Percentiles rank a stretch among this genome's conserved stretches.
Conservation (phyloP, 1,284 basidiomycete species). For the Ustilago loliicola region DNA sequence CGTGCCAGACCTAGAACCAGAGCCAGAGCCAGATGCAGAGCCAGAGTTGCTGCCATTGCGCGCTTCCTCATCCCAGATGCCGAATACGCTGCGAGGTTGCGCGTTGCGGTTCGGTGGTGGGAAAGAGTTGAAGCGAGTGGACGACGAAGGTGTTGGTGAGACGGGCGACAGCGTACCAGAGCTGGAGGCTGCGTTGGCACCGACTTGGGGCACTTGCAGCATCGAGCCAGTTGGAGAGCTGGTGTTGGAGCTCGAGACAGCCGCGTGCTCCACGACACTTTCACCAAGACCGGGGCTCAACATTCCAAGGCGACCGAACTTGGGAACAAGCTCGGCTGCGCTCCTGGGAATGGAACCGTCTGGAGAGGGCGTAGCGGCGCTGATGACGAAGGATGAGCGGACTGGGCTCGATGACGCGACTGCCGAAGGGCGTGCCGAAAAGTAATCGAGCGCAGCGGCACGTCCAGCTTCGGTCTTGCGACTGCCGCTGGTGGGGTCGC, state of each 20-base stretch:
- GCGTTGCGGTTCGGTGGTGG: conserved; percentile 51
- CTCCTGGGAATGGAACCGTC: conserved; percentile 45
- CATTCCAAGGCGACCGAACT: conserved; percentile 60
- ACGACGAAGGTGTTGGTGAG: conserved; percentile 12
- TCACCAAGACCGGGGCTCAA: conserved; percentile 61
- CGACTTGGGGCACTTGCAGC: conserved; percentile 40
- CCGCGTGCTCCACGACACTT: conserved; percentile 53
- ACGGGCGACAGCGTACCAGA: conserved; percentile 9
- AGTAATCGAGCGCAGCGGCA: conserved; percentile 65
- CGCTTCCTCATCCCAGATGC: conserved; percentile 38
- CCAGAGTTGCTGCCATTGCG: conserved; percentile 27
- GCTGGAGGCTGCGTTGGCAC: neutral
- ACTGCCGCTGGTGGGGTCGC: conserved; percentile 68
- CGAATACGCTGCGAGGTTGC: conserved; percentile 31
- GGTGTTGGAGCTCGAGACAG: conserved; percentile 33
- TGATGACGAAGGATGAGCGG: conserved; percentile 42
- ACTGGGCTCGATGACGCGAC: conserved; percentile 22
- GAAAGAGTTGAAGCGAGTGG: conserved; percentile 56
- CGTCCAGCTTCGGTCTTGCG: conserved; percentile 57
- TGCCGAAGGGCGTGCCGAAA: conserved; percentile 55
- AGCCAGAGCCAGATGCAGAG: conserved; percentile 37
- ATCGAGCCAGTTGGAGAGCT: conserved; percentile 41
- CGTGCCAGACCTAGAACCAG: conserved; percentile 30
- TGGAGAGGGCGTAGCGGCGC: conserved; percentile 55
- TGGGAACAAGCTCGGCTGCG: conserved; percentile 43